Conservation (phyloP, 192 early-diverging fungal species). For the Rhizoclosmatium sp. region DNA sequence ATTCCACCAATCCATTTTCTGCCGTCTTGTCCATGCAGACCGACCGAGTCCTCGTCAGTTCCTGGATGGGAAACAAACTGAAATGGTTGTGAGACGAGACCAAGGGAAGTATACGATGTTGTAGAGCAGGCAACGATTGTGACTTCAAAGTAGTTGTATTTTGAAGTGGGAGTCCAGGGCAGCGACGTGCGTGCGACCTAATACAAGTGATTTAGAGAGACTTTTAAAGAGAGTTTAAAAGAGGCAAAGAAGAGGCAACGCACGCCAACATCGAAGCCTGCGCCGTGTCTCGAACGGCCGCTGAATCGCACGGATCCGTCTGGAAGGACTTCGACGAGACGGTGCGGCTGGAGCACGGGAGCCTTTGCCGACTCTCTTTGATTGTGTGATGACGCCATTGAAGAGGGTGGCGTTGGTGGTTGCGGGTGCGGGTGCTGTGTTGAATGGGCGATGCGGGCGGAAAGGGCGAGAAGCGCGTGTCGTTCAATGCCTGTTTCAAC, state of each 20-base stretch:
- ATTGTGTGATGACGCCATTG: too few relatives aligned
- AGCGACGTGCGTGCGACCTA: conserved; percentile 7
- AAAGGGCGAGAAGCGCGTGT: too few relatives aligned
- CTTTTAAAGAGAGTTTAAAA: neutral
- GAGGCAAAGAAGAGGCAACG: neutral
- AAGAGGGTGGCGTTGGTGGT: too few relatives aligned
- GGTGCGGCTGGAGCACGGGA: neutral
- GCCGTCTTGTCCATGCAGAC: conserved; percentile 21
- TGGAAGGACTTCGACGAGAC: conserved; percentile 5
- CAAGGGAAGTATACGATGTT: conserved; percentile 5
- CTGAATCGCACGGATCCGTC: conserved; percentile 11
- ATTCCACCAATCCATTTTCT: neutral
- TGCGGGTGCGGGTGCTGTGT: too few relatives aligned
- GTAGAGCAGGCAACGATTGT: neutral
- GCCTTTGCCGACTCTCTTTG: neutral
- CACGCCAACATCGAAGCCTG: conserved; percentile 28
- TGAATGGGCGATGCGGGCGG: too few relatives aligned
- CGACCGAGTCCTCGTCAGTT: neutral
- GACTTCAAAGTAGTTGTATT: conserved; percentile 38
- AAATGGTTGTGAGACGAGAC: conserved; percentile 11
- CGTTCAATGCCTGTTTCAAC: too few relatives aligned
- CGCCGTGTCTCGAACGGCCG: conserved; percentile 18
- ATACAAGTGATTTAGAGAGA: neutral
- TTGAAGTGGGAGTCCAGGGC: neutral
- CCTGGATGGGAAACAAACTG: conserved; percentile 15